Percentiles rank a stretch among this genome's conserved stretches.
Conservation (phyloP, 495 filamentous ascomycete genomes). For the Penicillium bovifimosum region DNA sequence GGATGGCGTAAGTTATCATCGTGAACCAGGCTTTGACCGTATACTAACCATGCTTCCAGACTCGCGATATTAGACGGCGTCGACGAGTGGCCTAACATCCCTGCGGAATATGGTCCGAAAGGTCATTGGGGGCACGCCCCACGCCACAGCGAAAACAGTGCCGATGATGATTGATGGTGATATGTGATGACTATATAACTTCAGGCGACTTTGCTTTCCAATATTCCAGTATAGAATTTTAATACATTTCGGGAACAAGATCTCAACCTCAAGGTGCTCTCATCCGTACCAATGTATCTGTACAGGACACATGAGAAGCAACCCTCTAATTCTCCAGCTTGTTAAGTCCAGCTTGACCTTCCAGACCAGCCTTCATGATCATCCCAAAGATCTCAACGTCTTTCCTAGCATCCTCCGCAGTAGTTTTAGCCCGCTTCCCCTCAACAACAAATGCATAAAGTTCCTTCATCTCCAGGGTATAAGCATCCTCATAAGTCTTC, state of each 20-base stretch:
- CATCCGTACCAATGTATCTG: too few relatives aligned
- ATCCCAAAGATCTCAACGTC: conserved; percentile 30
- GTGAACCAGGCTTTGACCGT: background rate
- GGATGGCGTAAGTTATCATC: conserved; percentile 1
- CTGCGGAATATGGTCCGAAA: background rate
- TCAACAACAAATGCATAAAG: conserved; percentile 30
- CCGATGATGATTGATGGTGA: background rate
- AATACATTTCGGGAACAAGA: too few relatives aligned
- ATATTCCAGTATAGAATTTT: too few relatives aligned
- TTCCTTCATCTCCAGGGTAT: conserved; percentile 40
- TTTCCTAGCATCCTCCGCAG: conserved; percentile 33
- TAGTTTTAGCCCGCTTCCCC: conserved; percentile 42
- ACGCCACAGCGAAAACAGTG: background rate
- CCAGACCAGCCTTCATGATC: conserved; percentile 22
- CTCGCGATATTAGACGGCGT: background rate
- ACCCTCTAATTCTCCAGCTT: conserved; percentile 11
- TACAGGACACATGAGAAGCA: background rate
- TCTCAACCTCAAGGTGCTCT: too few relatives aligned
- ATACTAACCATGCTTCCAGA: background rate
- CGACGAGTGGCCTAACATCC: background rate
- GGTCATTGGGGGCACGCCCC: background rate
- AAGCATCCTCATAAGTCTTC: conserved; percentile 43
- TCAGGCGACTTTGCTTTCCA: too few relatives aligned
- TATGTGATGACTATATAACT: too few relatives aligned
- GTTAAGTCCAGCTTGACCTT: conserved; percentile 2